Conservation (phyloP, 495 filamentous ascomycete species). For the Aspergillus haitiensis region DNA sequence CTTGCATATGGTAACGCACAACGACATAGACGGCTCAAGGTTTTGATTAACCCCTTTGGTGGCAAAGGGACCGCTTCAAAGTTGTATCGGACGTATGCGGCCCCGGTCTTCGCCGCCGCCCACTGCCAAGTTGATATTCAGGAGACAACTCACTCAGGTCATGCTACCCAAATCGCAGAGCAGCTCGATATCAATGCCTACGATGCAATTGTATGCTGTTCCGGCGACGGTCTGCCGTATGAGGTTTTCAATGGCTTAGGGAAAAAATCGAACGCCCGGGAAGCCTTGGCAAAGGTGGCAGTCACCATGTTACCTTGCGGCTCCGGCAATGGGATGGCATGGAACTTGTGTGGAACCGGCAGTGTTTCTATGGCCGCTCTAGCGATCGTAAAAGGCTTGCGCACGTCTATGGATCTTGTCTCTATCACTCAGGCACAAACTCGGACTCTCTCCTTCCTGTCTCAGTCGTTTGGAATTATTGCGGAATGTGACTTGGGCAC, state of each 20-base stretch:
- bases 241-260: slow-evolving; percentile 94
- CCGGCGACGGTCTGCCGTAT: slow-evolving; percentile 87
- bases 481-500: slow-evolving; percentile 88
- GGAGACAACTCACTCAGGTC: slow-evolving; percentile 67
- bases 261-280: slow-evolving; percentile 68
- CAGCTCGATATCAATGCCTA: slow-evolving; percentile 75
- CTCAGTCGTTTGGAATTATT: slow-evolving; percentile 85
- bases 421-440: slow-evolving; percentile 78
- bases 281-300: slow-evolving; percentile 75
- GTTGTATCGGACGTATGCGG: slow-evolving; percentile 72
- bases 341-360: slow-evolving; percentile 82
- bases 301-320: slow-evolving; percentile 90
- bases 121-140: slow-evolving; percentile 75
- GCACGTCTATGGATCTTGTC: slow-evolving; percentile 78
- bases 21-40: slow-evolving; percentile 73
- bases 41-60: slow-evolving; percentile 88
- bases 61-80: slow-evolving; percentile 76
- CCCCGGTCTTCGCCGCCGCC: slow-evolving; percentile 82
- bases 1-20: slow-evolving; percentile 72
- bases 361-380: slow-evolving; percentile 75
- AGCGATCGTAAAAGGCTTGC: slow-evolving; percentile 78
- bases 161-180: slow-evolving; percentile 77
- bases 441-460: slow-evolving; percentile 82
- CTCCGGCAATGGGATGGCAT: slow-evolving; percentile 90
- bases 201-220: slow-evolving; percentile 85